These are phyloP conservation scores for Paracoccidioides brasiliensis DNA, from an alignment of 2,329 filamentous ascomycete species.

Conservation along the genomic window DNA sequence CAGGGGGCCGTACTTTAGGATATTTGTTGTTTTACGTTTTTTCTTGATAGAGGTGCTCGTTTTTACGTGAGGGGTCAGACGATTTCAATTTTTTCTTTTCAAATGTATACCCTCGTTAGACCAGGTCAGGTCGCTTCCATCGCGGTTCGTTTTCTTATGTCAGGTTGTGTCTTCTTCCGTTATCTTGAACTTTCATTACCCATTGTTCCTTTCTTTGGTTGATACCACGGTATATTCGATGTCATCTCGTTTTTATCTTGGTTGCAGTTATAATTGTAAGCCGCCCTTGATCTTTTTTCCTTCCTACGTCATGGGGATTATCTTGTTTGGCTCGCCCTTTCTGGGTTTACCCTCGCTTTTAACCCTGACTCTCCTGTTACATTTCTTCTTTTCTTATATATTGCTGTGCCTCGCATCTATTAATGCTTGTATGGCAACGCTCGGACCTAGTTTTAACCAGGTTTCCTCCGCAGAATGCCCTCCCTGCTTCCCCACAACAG, in stretches of 20 bases:
- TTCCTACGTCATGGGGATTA: not conserved
- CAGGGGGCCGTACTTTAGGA: conserved; percentile 9
- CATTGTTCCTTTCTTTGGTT: not conserved
- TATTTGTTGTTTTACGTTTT: conserved; percentile 1
- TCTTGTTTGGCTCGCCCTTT: not conserved
- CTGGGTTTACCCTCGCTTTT: not conserved
- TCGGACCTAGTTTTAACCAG: not conserved
- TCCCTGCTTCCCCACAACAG: not conserved
- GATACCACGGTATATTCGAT: conserved; percentile 5
- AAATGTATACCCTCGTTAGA: conserved; percentile 10
- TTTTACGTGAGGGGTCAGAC: conserved; percentile 1
- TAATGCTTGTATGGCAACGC: not conserved
- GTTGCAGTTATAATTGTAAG: not conserved
- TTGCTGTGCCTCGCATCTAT: not conserved
- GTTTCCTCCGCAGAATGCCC: not conserved
- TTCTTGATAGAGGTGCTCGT: conserved; percentile 8
- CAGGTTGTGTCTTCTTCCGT: not conserved
- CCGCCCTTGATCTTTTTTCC: not conserved
- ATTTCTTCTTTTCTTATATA: not conserved
- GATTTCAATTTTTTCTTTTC: not conserved
- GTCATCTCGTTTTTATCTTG: conserved; percentile 1
- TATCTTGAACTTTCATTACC: not conserved
- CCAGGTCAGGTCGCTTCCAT: conserved; percentile 6
- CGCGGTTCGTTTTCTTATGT: not conserved
- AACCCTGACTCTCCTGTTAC: not conserved